Conservation (phyloP, 805 yeast species). For the Saturnispora sanitii region DNA sequence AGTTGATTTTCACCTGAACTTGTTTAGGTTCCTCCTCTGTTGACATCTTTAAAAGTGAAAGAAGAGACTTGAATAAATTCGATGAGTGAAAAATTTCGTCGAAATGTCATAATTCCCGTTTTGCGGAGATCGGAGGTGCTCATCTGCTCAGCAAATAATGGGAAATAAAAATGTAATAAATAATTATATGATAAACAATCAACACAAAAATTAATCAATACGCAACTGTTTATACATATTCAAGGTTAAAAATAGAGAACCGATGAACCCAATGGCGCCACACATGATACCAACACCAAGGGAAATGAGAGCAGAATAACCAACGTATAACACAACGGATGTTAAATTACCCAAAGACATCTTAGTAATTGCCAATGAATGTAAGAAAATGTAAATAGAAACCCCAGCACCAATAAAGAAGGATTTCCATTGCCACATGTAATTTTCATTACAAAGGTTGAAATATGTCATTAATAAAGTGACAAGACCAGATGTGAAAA, state of each 20-base stretch:
- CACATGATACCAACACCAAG: slow-evolving; percentile 67
- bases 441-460: slow-evolving; percentile 81
- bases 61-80: too few relatives aligned
- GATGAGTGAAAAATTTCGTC: not conserved
- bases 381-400: slow-evolving; percentile 72
- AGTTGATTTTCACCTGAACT: slow-evolving; percentile 10
- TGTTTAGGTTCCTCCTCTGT: slow-evolving; percentile 2
- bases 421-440: slow-evolving; percentile 97
- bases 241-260: slow-evolving; percentile 64
- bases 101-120: not conserved
- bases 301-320: slow-evolving; percentile 70
- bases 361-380: slow-evolving; percentile 65
- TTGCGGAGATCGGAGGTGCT: not conserved
- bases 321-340: slow-evolving; percentile 70
- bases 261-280: slow-evolving; percentile 78
- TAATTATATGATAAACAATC: too few relatives aligned
- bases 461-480: slow-evolving; percentile 75
- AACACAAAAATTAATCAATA: slow-evolving; percentile 56
- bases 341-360: slow-evolving; percentile 64
- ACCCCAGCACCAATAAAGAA: slow-evolving; percentile 84
- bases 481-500: slow-evolving; percentile 69
- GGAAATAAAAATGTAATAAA: not conserved
- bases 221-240: slow-evolving; percentile 78
- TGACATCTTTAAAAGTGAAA: not conserved
- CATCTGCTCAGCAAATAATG: not conserved